Percentiles rank a stretch among this genome's conserved stretches.
These are phyloP conservation scores for Avena insularis DNA, from an alignment of 176 grass and related monocot genomes.

Conservation along the genomic window DNA sequence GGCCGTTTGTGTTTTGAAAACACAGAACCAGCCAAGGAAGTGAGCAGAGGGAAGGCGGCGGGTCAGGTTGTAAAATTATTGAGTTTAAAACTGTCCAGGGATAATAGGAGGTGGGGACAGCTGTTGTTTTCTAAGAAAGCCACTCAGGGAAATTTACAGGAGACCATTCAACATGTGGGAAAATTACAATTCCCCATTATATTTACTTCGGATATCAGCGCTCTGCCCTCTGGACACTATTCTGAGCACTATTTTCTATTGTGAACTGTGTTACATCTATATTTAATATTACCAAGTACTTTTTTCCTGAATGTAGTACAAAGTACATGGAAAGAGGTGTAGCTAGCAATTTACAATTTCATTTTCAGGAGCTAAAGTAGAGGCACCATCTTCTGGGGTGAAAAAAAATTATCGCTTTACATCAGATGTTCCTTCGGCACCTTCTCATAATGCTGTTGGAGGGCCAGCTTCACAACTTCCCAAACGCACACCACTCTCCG, in stretches of 20 bases:
- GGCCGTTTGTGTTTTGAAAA: neutral
- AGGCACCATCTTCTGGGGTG: conserved; percentile 53
- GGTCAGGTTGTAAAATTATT: neutral
- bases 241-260: neutral
- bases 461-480: conserved; percentile 93
- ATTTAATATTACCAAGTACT: neutral
- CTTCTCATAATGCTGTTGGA: conserved; percentile 83
- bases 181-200: neutral
- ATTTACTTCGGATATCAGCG: neutral
- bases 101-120: neutral
- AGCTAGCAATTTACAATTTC: conserved; percentile 23
- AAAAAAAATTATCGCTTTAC: conserved; percentile 81
- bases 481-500: conserved; percentile 84
- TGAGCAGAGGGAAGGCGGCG: neutral
- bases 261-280: neutral
- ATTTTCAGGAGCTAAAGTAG: conserved; percentile 53
- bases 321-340: conserved; percentile 30
- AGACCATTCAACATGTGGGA: neutral
- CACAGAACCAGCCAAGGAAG: neutral
- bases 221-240: neutral
- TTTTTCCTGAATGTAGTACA: neutral
- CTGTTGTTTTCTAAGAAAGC: neutral
- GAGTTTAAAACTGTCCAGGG: neutral
- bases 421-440: conserved; percentile 88
- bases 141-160: neutral